Base-by-base conservation (phyloP, 495 filamentous ascomycete species). In the Bathelium albidoporum region DNA sequence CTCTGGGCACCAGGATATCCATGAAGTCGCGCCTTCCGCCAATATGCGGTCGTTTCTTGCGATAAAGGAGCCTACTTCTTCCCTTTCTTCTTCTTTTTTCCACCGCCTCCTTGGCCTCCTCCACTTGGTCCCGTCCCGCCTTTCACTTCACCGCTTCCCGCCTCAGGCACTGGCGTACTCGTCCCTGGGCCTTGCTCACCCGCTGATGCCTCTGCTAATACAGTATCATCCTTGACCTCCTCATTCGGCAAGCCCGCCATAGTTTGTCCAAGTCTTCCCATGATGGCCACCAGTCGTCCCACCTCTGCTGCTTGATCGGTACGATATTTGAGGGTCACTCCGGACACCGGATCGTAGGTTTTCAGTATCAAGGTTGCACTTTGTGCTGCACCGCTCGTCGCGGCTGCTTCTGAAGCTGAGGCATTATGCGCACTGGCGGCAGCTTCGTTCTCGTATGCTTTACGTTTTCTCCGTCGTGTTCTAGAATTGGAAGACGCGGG, bases 271-370 rank as follows among this genome's bases (percentile, higher is more conserved):
- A 93, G 71, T 62, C 81, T 79, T 1, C 89, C 89, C 65, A 97
- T 70, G 44, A 83, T 83, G 36, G 84, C 84, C 45, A 97, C 82
- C 72, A 97, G 73, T 36, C 94, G 78, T 1, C 85, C 83, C 2
- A 98, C 93, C 73, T 97, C 92, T 20, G 89, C 89, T n/a, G 86
- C 74, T 60, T 73, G 74, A 52, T 71, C 66, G 32, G 75, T 77
- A 65, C 71, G 63, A 64, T 76, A 76, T 65, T 77, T 70, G 18
- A 77, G 61, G 59, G 70, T 85, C 58, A 84, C 83, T 66, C 94
- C 94, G 14, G 87, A 86, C 31, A 74, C 74, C 0, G 94, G 89
- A 74, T 96, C 91, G 79, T 84, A 98, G 18, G 92, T 95, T 77
- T 96, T 97, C 32, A 97, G 79, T 0, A 82, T 87, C 31, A 98